Percentiles rank a stretch among this genome's conserved stretches.
phyloP scores from a whole-genome alignment of 2,329 filamentous ascomycete species.

The Colletotrichum trifolii region DNA sequence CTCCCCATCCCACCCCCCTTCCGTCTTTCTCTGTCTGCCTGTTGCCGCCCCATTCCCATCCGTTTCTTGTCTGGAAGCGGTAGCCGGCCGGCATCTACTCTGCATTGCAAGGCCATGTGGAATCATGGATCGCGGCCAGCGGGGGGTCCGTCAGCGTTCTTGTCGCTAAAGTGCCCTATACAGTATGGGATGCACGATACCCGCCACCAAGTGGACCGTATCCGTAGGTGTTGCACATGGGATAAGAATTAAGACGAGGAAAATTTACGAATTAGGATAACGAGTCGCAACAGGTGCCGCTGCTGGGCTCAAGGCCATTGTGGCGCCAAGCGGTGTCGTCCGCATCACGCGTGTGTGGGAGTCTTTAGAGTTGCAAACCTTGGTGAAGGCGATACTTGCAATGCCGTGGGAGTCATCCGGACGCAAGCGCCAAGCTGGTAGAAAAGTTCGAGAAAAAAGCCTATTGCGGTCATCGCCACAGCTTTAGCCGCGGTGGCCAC shows the following conservation, averaged over 20 bases:
- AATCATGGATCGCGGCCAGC: conserved; percentile 22
- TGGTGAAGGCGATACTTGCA: conserved; percentile 5
- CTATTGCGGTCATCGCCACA: not conserved
- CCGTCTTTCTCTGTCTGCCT: too few species aligned
- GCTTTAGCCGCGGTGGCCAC: conserved; percentile 29
- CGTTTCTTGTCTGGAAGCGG: not conserved
- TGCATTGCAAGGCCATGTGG: conserved; percentile 21
- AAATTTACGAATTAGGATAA: conserved; percentile 9
- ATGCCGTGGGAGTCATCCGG: conserved; percentile 2
- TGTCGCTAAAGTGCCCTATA: conserved; percentile 2
- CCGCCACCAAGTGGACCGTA: conserved; percentile 29
- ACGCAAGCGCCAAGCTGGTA: conserved; percentile 16
- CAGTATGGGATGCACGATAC: conserved; percentile 32
- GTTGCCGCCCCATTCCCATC: not conserved
- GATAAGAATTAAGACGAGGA: not conserved
- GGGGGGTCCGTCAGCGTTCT: conserved; percentile 4
- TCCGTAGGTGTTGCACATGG: conserved; percentile 19
- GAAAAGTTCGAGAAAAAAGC: conserved; percentile 30
- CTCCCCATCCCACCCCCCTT: too few species aligned
- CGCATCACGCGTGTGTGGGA: too few species aligned
- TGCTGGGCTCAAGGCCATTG: conserved; percentile 14
- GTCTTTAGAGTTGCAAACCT: conserved; percentile 15
- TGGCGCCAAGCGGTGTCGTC: not conserved
- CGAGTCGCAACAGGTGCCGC: conserved; percentile 18
- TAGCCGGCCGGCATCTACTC: conserved; percentile 31